phyloP scores from a whole-genome alignment of 768 basidiomycete genomes.

The Serendipita sp. region DNA sequence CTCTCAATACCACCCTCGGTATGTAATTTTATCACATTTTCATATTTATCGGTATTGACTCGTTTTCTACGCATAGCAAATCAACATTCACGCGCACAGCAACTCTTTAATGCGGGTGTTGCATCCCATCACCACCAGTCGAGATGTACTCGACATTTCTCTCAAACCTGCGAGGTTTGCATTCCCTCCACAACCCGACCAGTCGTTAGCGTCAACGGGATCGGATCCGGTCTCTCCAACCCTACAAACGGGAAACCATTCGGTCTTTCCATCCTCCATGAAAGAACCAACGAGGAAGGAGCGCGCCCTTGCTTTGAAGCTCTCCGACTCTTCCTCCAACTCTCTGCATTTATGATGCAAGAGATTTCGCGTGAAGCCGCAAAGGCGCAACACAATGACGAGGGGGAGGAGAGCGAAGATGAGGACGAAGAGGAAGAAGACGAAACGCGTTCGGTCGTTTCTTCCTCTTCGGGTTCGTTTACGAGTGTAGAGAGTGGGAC shows the following conservation, averaged over 20 bases:
- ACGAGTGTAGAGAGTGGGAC: no score
- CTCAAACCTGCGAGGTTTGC: background rate
- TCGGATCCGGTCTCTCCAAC: background rate
- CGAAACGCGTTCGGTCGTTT: no score
- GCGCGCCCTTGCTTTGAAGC: background rate
- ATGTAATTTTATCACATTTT: background rate
- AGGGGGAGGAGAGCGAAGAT: background rate
- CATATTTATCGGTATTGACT: background rate
- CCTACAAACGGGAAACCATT: background rate
- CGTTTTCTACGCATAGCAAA: background rate
- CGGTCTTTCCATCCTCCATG: background rate
- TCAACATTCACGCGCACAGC: background rate
- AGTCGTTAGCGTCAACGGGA: background rate
- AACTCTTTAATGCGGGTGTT: background rate
- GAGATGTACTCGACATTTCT: background rate
- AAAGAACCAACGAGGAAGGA: background rate
- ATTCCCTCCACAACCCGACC: background rate
- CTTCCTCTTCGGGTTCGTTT: no score
- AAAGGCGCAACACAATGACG: background rate
- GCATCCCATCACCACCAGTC: background rate
- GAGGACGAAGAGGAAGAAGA: no score
- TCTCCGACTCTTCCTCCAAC: background rate
- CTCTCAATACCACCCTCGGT: background rate
- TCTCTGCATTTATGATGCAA: background rate
- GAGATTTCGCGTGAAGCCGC: background rate